Evolutionary conservation across 2,329 filamentous ascomycete genomes (phyloP), one percentile per base, ranked within the genome.

Genomic region (Monilinia fructicola): DNA sequence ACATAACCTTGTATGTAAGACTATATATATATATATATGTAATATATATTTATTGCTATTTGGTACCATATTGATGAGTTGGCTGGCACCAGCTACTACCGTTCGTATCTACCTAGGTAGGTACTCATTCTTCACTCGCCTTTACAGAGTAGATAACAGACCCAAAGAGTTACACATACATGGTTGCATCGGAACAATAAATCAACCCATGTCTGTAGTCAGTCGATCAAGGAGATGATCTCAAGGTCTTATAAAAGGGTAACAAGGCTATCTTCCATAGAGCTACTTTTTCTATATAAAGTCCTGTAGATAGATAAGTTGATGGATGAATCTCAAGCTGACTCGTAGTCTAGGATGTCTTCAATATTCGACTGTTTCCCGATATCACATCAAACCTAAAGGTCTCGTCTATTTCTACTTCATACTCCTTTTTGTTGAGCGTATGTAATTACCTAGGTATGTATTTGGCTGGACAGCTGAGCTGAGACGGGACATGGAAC

Each of bases 401-500:
- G 18, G 40, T 26, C 21, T 48, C 28, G 11, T 35, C 42, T 48
- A n/a, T 28, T 18, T 16, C 1, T 42, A 28, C 21, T 31, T 21
- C 16, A 7, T 11, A 23, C 46, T 12, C 44, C 14, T 53, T 56
- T 50, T 60, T 26, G 23, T 18, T 28, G 42, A 4, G 56, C 44
- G 18, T 35, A 14, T 60, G 31, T 35, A 35, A n/a, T n/a, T n/a
- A n/a, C n/a, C n/a, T n/a, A n/a, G n/a, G n/a, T n/a, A 14, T 60
- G 31, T 35, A 35, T 35, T 35, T 60, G 54, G 38, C 21, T 53
- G 16, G 23, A 35, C 14, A 59, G 23, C 54, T 54, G 64, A 59
- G 23, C 54, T 54, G 64, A 58, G 42, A 58, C 26, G 35, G 26
- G 42, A 46, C 16, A 46, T 63, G 50, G 23, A 54, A 54, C 50